Base-by-base conservation (phyloP, 306 rosid species). In the Dalbergia cultrata region DNA sequence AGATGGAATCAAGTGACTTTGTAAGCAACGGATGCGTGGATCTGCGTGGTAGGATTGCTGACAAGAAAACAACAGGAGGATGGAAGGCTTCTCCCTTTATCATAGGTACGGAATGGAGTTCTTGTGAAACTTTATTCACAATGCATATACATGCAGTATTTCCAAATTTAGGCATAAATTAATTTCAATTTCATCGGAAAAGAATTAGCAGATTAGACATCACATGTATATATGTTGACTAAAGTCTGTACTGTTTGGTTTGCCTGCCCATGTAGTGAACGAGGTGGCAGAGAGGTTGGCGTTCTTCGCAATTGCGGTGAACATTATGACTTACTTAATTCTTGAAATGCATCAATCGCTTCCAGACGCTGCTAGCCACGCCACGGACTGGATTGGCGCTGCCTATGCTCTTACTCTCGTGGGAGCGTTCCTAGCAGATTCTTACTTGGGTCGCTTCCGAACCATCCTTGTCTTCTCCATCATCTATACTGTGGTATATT, bases 31-130 rank as follows among this genome's bases (percentile, higher is more conserved):
- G 87, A n/a, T 22, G 90, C 17, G 80, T 88, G 70, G 84, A 90
- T 81, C 58, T 76, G 44, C 60, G 39, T 9, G 94, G 92, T 13
- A 72, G 72, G 18, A 78, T 78, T 60, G 94, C 94, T 0, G 44
- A 87, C 77, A 90, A 88, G 63, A 49, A 4, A 85, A 86, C 62
- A 18, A 90, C 88, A 0, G 92, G 94, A 53, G 90, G 90, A 69
- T 90, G 90, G 92, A 88, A 82, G 83, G 94, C 94, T 43, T 81
- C 89, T 22, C 89, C 94, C 1, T 90, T 81, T 52, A 81, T 90
- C 78, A 90, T 90, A 62, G 82, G 92, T 86, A 77, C 3, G 44
- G 7, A 43, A 19, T 35, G 10, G 70, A 6, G 19, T 13, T 34
- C 45, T 16, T 7, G 13, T 34, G 11, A 33, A 33, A 63, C 14